Evolutionary conservation across 768 basidiomycete species (phyloP), one percentile per base, ranked within the genome.

Genomic region (Tulasnella sp.): DNA sequence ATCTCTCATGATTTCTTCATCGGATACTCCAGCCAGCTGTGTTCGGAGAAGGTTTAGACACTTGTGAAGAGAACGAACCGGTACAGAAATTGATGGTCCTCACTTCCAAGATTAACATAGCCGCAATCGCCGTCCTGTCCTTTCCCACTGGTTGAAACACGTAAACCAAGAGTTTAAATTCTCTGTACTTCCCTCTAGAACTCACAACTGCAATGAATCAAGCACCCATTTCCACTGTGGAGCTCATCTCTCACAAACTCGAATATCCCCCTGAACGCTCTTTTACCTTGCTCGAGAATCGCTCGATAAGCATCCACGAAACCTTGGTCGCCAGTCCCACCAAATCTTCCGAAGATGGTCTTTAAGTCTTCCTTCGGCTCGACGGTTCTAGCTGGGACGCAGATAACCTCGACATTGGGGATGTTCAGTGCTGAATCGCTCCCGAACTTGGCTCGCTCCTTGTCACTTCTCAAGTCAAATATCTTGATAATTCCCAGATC

Each of bases 391-490:
- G n/a, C n/a, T n/a, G 79, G 80, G 2, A 78, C 79, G 40, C 34
- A 42, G 14, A 58, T 69, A 4, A 81, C 50, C 54, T 90, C 88
- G 37, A 94, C 88, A 9, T 91, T 92, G 40, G 91, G 89, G 80
- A 95, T 91, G 20, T 84, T 81, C 73, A 93, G 93, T 76, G 89
- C 86, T 18, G 93, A 92, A 6, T 90, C 85, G 64, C 64, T 69
- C 77, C 90, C 89, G 28, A 93, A 96, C 85, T 94, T 94, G 83
- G 86, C 87, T 82, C 94, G 93, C 86, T 96, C 94, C 6, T 90
- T 92, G 84, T 94, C 93, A 11, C 93, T 94, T 83, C 94, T 89
- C 58, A 95, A 87, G 87, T 95, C 94, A 84, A 92, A 95, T 79
- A 94, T 88, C 82, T 88, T 91, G 8, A 89, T 87, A 77, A 96